A percentile compares a stretch with the other conserved stretches of the same genome.
Evolutionary conservation across 1,284 basidiomycete species (phyloP).

Genomic region (Coniferiporia weirii): DNA sequence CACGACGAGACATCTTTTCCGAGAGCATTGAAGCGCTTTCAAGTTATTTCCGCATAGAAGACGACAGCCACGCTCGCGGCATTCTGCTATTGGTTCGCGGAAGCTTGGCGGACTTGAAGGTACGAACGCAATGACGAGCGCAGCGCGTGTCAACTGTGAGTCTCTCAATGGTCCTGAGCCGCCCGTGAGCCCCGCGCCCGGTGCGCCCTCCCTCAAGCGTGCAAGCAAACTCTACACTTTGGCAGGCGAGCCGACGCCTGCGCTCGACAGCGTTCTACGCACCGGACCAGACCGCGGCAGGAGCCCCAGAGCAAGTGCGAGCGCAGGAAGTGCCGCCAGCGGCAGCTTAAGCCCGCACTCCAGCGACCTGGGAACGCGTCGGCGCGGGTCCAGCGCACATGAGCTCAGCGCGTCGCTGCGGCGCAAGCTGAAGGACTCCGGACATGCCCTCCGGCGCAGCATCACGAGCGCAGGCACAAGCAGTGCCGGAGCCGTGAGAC

Average conservation of each 20-base stretch:
- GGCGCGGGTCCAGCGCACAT: constrained; percentile 2
- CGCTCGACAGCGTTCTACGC: neutral
- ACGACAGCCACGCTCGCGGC: neutral
- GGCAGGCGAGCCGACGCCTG: constrained; percentile 23
- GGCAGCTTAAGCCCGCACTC: constrained; percentile 7
- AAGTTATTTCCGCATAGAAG: neutral
- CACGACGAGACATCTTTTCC: neutral
- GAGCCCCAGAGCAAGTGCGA: constrained; percentile 10
- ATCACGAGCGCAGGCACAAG: constrained; percentile 22
- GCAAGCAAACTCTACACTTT: constrained; percentile 25
- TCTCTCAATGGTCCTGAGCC: neutral
- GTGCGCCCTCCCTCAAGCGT: constrained; percentile 24
- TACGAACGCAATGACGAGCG: neutral
- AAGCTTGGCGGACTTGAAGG: neutral
- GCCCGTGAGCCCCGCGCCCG: neutral
- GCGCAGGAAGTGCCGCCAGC: neutral
- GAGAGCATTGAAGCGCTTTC: neutral
- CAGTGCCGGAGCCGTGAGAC: neutral
- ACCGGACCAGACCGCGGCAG: constrained; percentile 4
- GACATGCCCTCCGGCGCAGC: constrained; percentile 23
- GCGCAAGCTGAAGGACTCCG: constrained; percentile 26
- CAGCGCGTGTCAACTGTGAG: neutral
- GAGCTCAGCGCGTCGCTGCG: constrained; percentile 26
- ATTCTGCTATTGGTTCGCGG: neutral
- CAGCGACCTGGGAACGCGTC: neutral